These are phyloP conservation scores for Leptographium galeiforme DNA, from an alignment of 2,329 filamentous ascomycete species.

Conservation along the genomic window DNA sequence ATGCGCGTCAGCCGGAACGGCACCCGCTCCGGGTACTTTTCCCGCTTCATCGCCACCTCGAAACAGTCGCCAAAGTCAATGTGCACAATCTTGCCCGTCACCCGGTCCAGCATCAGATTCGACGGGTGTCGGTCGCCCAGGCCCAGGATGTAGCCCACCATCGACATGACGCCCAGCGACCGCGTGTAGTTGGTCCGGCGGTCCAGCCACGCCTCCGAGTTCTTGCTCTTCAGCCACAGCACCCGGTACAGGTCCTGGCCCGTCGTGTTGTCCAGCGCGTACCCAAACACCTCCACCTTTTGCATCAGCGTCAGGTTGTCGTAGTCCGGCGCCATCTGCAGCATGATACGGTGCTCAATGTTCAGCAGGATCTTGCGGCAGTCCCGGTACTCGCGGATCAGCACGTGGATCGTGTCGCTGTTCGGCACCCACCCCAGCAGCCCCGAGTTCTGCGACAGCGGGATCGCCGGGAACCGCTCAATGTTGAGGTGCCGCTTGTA, in stretches of 20 bases:
- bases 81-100: slow-evolving; percentile 94
- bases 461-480: slow-evolving; percentile 91
- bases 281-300: slow-evolving; percentile 98
- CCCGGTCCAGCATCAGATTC: slow-evolving; percentile 91
- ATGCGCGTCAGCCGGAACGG: slow-evolving; percentile 96
- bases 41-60: slow-evolving; percentile 97
- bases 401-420: slow-evolving; percentile 89
- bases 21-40: slow-evolving; percentile 95
- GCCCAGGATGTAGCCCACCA: slow-evolving; percentile 99
- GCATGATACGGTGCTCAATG: slow-evolving; percentile 98
- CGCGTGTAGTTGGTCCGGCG: slow-evolving; percentile 97
- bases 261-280: slow-evolving; percentile 97
- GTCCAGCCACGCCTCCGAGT: slow-evolving; percentile 94
- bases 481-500: slow-evolving; percentile 97
- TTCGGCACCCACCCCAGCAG: slow-evolving; percentile 94
- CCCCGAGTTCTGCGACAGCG: slow-evolving; percentile 90
- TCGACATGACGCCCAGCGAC: slow-evolving; percentile 97
- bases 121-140: slow-evolving; percentile 94
- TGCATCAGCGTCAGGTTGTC: slow-evolving; percentile 99
- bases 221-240: slow-evolving; percentile 97
- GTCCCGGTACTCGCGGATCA: slow-evolving; percentile 95
- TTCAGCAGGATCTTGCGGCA: slow-evolving; percentile 95
- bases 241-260: slow-evolving; percentile 97
- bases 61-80: slow-evolving; percentile 99
- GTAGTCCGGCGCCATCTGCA: slow-evolving; percentile 99